phyloP scores from a whole-genome alignment of 2,329 filamentous ascomycete species.

The Lasiodiplodia citricola region DNA sequence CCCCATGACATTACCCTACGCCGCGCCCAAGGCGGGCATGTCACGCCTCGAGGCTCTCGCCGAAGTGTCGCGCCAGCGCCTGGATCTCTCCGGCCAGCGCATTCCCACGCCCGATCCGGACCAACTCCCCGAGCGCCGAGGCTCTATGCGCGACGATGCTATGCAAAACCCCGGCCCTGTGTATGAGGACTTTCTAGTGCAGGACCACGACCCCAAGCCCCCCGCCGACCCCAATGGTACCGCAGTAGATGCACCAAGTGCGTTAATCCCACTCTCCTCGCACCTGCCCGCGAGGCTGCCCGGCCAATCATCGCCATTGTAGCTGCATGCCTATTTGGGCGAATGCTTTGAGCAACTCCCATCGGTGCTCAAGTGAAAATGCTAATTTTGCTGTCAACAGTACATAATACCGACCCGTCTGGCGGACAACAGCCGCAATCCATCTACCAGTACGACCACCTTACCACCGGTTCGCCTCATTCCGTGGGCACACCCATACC shows the following conservation, averaged over 20 bases:
- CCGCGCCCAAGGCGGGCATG: constrained; percentile 64
- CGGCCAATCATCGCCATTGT: constrained; percentile 10
- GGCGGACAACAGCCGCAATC: constrained; percentile 29
- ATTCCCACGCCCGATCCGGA: constrained; percentile 35
- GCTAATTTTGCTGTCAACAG: constrained; percentile 7
- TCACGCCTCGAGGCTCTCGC: constrained; percentile 85
- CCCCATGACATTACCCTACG: constrained; percentile 49
- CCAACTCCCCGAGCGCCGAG: constrained; percentile 34
- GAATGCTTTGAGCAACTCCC: background rate
- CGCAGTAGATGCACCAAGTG: constrained; percentile 24
- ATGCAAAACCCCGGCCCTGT: constrained; percentile 31
- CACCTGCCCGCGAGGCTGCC: constrained; percentile 3
- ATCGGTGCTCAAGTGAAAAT: background rate
- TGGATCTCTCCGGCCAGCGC: constrained; percentile 62
- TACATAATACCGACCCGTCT: constrained; percentile 6
- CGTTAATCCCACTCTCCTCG: constrained; percentile 21
- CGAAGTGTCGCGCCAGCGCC: constrained; percentile 77
- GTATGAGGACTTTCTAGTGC: constrained; percentile 45
- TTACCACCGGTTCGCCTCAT: constrained; percentile 42
- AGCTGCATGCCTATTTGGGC: constrained; percentile 2
- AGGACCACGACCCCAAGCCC: constrained; percentile 37
- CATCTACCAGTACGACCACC: constrained; percentile 47
- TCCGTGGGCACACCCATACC: constrained; percentile 24
- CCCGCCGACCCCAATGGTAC: constrained; percentile 21
- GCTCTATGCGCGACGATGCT: constrained; percentile 28